phyloP scores from a whole-genome alignment of 2,329 filamentous ascomycete genomes.

The Tolypocladium nubicola region DNA sequence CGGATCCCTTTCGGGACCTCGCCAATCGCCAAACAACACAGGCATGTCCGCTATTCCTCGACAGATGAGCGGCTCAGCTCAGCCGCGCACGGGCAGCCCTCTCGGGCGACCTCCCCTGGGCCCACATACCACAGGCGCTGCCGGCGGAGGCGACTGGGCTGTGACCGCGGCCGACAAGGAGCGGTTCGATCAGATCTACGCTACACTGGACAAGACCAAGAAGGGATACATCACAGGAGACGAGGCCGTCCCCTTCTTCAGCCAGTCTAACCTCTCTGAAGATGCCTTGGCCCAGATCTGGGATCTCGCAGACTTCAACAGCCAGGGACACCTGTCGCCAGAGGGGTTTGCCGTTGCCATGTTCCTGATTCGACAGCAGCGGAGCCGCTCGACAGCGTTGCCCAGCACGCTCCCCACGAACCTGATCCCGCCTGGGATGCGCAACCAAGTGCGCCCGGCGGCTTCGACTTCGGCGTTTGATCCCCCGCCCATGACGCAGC shows the following conservation, averaged over 20 bases:
- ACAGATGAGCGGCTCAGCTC: slow-evolving; percentile 64
- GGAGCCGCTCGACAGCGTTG: slow-evolving; percentile 52
- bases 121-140: slow-evolving; percentile 27
- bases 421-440: slow-evolving; percentile 78
- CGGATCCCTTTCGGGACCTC: slow-evolving; percentile 26
- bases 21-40: slow-evolving; percentile 41
- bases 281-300: slow-evolving; percentile 89
- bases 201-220: slow-evolving; percentile 68
- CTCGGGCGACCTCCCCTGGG: slow-evolving; percentile 39
- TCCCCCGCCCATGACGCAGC: slow-evolving; percentile 26
- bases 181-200: slow-evolving; percentile 80
- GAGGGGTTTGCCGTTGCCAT: slow-evolving; percentile 97
- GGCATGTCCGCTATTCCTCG: slow-evolving; percentile 62
- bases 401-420: slow-evolving; percentile 71
- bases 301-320: slow-evolving; percentile 92
- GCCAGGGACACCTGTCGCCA: slow-evolving; percentile 70
- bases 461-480: slow-evolving; percentile 45
- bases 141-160: slow-evolving; percentile 54
- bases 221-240: slow-evolving; percentile 85
- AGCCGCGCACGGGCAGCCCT: slow-evolving; percentile 52
- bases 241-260: slow-evolving; percentile 89
- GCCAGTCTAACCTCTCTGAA: slow-evolving; percentile 80
- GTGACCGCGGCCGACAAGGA: slow-evolving; percentile 75
- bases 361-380: slow-evolving; percentile 89
- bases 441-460: slow-evolving; percentile 44